Base-by-base conservation (phyloP, 2,329 filamentous ascomycete genomes). In the Aureobasidium lini region DNA sequence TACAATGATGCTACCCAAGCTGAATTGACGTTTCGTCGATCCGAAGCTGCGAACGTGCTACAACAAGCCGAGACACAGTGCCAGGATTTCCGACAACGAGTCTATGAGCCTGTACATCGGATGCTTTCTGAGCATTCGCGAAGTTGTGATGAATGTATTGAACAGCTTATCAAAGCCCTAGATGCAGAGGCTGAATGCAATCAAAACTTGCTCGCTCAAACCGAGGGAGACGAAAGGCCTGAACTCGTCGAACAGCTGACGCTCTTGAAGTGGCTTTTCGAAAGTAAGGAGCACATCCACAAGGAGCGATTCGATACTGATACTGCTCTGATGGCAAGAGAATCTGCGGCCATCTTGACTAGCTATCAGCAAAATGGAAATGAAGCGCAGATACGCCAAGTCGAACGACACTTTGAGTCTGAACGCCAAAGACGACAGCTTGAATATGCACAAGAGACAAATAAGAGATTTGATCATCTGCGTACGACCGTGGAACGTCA, bases 181-280 rank as follows among this genome's bases (percentile, higher is more conserved):
- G 50, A 57, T 16, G 23, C 43, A 16, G 59, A 57, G 16, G 37
- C 53, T 37, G 18, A 16, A 7, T 29, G 36, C 13, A 36, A 57
- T 23, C 46, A 57, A 18, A 56, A 40, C 40, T 93, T 95, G 67
- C 84, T 90, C 72, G 88, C 91, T 0, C 92, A 96, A 71, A 91
- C 96, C 72, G 93, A 96, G 75, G 93, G 94, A 16, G 93, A 97
- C 66, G 93, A 96, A 71, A 86, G 92, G 70, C 94, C 94, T 0
- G 94, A 99, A 72, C 80, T 97, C 0, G 78, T 97, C 2, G 94
- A 99, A 73, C 95, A 96, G 73, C 80, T 99, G 11, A 97, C 93
- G 0, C 82, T 96, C 49, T 80, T 97, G 13, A 99, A 97, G 69
- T 97, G 94, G 92, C 85, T 97, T 8, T 97, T 96, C 66, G 94